Percentiles rank a stretch among this genome's conserved stretches.
Evolutionary conservation across 2,329 filamentous ascomycete species (phyloP).

Genomic region (Colletotrichum tamarilloi): DNA sequence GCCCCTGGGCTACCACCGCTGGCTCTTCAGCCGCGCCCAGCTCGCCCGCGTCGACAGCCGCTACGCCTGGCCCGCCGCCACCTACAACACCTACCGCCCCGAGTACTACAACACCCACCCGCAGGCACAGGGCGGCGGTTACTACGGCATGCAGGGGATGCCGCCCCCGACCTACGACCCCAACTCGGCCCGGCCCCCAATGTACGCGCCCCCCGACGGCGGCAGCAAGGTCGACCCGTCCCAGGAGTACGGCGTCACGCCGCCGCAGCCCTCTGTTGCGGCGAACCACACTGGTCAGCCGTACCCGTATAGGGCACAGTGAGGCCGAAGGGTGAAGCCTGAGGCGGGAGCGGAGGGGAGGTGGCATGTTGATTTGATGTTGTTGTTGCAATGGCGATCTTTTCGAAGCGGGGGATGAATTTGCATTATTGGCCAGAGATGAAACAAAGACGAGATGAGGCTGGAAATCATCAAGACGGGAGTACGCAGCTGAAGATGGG

Average conservation of each 20-base stretch:
- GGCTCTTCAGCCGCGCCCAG: constrained; percentile 60
- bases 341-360: constrained; percentile 33
- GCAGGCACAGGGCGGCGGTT: constrained; percentile 34
- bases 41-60: constrained; percentile 60
- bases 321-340: constrained; percentile 17
- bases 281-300: constrained; percentile 48
- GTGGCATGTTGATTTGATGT: neutral
- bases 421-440: constrained; percentile 14
- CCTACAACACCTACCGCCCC: constrained; percentile 54
- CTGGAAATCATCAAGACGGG: neutral
- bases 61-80: constrained; percentile 54
- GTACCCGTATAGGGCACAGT: constrained; percentile 40
- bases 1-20: constrained; percentile 78
- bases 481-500: neutral
- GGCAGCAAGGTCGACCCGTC: constrained; percentile 64
- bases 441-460: constrained; percentile 1
- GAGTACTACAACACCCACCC: constrained; percentile 45
- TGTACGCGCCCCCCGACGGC: constrained; percentile 64
- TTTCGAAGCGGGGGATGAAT: neutral
- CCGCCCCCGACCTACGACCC: constrained; percentile 70
- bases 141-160: constrained; percentile 63
- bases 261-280: constrained; percentile 41
- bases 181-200: constrained; percentile 60
- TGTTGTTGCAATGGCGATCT: constrained; percentile 24
- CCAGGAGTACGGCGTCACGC: constrained; percentile 41